phyloP scores from a whole-genome alignment of 2,329 filamentous ascomycete species.

The Colletotrichum destructivum region DNA sequence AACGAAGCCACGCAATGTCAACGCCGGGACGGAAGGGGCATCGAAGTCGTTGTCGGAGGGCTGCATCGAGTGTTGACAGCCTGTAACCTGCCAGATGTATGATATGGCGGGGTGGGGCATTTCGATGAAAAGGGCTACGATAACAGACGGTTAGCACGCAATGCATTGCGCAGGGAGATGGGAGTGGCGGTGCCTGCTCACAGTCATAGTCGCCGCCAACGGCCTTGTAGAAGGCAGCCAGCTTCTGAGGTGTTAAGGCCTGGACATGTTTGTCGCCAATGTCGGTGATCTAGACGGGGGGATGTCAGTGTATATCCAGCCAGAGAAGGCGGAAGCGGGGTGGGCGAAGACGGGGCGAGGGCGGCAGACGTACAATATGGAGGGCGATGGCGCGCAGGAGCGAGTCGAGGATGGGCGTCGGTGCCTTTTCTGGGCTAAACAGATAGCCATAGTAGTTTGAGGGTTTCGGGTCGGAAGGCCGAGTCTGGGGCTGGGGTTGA shows the following conservation, averaged over 20 bases:
- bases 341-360: constrained; percentile 6
- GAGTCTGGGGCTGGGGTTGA: constrained; percentile 16
- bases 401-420: constrained; percentile 77
- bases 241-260: constrained; percentile 75
- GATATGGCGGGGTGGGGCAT: constrained; percentile 83
- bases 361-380: constrained; percentile 73
- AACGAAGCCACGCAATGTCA: constrained; percentile 88
- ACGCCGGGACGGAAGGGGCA: constrained; percentile 83
- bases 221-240: constrained; percentile 82
- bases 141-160: constrained; percentile 40
- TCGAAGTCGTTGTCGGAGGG: constrained; percentile 79
- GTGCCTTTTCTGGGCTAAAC: constrained; percentile 77
- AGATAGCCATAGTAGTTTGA: constrained; percentile 73
- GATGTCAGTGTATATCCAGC: constrained; percentile 34
- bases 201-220: constrained; percentile 84
- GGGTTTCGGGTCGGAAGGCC: constrained; percentile 21
- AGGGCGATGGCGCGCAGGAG: constrained; percentile 78
- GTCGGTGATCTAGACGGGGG: constrained; percentile 63
- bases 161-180: neutral
- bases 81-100: constrained; percentile 92
- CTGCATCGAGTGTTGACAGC: constrained; percentile 90
- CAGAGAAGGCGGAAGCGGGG: constrained; percentile 31
- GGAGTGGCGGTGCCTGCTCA: constrained; percentile 49
- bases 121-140: constrained; percentile 79
- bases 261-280: constrained; percentile 70